phyloP scores from a whole-genome alignment of 495 filamentous ascomycete species.

The Penicillium steckii region DNA sequence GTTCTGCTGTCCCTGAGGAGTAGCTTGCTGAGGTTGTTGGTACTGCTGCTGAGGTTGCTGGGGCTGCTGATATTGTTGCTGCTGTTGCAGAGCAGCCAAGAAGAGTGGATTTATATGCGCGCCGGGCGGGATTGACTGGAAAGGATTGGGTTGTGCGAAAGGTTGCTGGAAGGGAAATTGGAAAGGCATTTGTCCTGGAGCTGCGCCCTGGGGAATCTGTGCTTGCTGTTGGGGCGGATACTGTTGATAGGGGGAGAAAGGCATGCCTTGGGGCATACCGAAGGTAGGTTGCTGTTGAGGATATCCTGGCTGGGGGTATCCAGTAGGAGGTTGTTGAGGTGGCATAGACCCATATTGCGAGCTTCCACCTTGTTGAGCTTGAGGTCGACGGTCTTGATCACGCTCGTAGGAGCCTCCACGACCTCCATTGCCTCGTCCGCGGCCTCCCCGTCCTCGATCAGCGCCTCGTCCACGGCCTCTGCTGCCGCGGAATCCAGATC shows the following conservation, averaged over 20 bases:
- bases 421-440: constrained; percentile 42
- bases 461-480: constrained; percentile 40
- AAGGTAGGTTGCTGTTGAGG: constrained; percentile 27
- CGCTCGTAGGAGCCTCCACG: constrained; percentile 48
- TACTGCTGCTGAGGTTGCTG: constrained; percentile 33
- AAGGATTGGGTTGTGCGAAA: constrained; percentile 27
- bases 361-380: constrained; percentile 24
- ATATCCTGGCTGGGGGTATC: constrained; percentile 26
- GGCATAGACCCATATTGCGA: constrained; percentile 11
- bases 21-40: constrained; percentile 39
- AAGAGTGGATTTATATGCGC: constrained; percentile 68
- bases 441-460: constrained; percentile 48
- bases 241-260: constrained; percentile 30
- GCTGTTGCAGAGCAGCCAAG: constrained; percentile 49
- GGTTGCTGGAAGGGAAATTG: constrained; percentile 37
- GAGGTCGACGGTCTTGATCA: constrained; percentile 39
- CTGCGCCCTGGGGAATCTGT: constrained; percentile 30
- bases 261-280: constrained; percentile 29
- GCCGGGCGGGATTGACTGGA: constrained; percentile 42
- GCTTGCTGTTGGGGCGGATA: constrained; percentile 36
- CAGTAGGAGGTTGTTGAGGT: constrained; percentile 23
- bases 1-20: constrained; percentile 27
- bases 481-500: constrained; percentile 37
- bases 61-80: constrained; percentile 41
- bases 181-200: constrained; percentile 36